These are phyloP conservation scores for Anisogramma anomala DNA, from an alignment of 2,329 filamentous ascomycete genomes.

Conservation along the genomic window DNA sequence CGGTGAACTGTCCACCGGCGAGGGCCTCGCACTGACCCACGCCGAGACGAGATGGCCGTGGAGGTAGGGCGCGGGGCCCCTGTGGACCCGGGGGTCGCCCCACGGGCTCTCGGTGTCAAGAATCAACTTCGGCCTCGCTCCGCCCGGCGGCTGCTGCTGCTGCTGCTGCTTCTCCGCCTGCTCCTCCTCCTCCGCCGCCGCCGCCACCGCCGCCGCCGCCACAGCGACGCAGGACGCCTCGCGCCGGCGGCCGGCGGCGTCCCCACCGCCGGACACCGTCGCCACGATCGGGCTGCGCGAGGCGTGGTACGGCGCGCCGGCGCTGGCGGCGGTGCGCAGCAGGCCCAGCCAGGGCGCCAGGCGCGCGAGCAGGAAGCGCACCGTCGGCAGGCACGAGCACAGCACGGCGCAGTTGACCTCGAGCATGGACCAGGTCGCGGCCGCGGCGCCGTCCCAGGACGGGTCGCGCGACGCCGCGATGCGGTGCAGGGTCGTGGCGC, in stretches of 20 bases:
- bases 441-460: conserved; percentile 24
- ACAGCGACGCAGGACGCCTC: no score
- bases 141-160: no score
- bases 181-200: no score
- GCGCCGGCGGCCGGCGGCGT: no score
- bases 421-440: conserved; percentile 27
- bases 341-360: conserved; percentile 13
- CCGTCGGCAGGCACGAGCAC: conserved; percentile 29
- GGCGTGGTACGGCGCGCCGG: no score
- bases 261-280: no score
- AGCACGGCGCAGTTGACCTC: conserved; percentile 30
- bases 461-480: conserved; percentile 20
- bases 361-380: conserved; percentile 22
- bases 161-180: no score
- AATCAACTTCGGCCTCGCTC: no score
- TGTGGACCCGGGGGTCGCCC: neutral
- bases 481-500: conserved; percentile 22
- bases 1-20: neutral
- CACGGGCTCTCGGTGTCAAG: no score
- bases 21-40: conserved; percentile 10
- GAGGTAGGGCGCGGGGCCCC: conserved; percentile 3
- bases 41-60: conserved; percentile 10
- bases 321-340: no score
- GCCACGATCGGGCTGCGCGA: no score
- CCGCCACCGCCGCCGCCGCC: no score